Base-by-base conservation (phyloP, 2,329 filamentous ascomycete species). In the Aphanoascus verrucosus region DNA sequence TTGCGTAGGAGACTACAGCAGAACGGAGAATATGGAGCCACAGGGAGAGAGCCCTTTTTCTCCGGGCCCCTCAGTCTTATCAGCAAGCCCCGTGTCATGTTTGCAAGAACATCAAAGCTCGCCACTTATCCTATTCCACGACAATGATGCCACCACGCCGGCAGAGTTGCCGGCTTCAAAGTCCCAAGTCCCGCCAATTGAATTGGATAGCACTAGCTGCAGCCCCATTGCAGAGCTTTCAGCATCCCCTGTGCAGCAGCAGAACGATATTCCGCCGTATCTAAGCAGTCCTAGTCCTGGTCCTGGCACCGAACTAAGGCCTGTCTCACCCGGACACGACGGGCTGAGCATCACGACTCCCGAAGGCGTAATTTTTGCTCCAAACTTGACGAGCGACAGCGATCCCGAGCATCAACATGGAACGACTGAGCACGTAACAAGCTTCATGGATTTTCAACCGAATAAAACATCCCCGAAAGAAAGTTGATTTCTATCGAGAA, bases 391-490 rank as follows among this genome's bases (percentile, higher is more conserved):
- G 31, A 15, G 46, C 35, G 28, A 32, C 38, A 15, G 46, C 35
- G 28, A 32, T 43, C 23, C 32, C 28, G 43, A 19, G 14, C 40
- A 49, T 23, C 32, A 34, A 8, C 12, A 20, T 35, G 45, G 44
- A 2, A 17, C 17, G 20, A 15, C 38, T 1, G 15, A 41, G 4
- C 55, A 54, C 45, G 55, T 56, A 37, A 54, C 52, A 41, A 54
- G 52, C 12, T 56, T 54, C 17, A 56, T 56, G 55, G 43, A 51
- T n/a, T 54, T 47, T 56, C 45, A 44, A 3, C n/a, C 42, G 17
- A 49, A 52, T 44, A 28, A 20, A 20, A 8, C 14, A 23, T 12
- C 19, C 15, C 19, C 19, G 5, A 40, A 37, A 40, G 8, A 7
- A 2, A 34, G 32, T 14, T 14, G 15, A 37, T 35, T 11, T 19